Conservation (phyloP, 768 basidiomycete species). For the Mycena epipterygia region DNA sequence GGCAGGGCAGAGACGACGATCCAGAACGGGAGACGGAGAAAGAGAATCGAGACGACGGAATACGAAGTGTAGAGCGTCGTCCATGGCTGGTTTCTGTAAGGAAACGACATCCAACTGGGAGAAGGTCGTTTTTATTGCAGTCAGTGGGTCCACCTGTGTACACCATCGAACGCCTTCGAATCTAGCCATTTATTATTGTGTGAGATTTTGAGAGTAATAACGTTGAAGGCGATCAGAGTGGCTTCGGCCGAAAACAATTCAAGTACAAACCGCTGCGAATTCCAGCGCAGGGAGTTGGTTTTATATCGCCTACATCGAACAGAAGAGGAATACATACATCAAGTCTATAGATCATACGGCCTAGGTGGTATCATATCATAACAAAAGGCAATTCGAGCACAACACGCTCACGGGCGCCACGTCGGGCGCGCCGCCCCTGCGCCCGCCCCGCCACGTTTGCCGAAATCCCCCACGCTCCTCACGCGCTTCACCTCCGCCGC, state of each 20-base stretch:
- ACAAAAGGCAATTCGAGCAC: not conserved
- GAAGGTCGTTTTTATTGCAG: too few relatives aligned
- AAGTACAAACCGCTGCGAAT: too few relatives aligned
- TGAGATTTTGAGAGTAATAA: too few relatives aligned
- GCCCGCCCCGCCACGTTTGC: conserved; percentile 8
- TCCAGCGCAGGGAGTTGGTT: too few relatives aligned
- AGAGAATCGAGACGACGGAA: conserved; percentile 52
- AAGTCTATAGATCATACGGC: conserved; percentile 22
- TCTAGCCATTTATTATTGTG: too few relatives aligned
- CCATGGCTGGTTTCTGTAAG: conserved; percentile 58
- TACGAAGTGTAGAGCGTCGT: conserved; percentile 63
- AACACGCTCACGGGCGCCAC: conserved; percentile 25
- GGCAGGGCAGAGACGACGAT: conserved; percentile 51
- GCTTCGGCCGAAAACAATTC: too few relatives aligned
- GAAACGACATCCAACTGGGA: too few relatives aligned
- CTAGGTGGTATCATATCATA: conserved; percentile 9
- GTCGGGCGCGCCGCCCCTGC: conserved; percentile 27
- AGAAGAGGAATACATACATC: not conserved
- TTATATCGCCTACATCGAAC: not conserved
- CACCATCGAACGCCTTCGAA: too few relatives aligned
- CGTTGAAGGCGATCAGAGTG: too few relatives aligned
- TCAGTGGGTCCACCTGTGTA: too few relatives aligned
- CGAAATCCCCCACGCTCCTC: conserved; percentile 53
- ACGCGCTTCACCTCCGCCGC: conserved; percentile 48
- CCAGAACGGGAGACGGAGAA: conserved; percentile 63